Base-by-base conservation (phyloP, 805 yeast genomes). In the Saturnispora ahearnii region DNA sequence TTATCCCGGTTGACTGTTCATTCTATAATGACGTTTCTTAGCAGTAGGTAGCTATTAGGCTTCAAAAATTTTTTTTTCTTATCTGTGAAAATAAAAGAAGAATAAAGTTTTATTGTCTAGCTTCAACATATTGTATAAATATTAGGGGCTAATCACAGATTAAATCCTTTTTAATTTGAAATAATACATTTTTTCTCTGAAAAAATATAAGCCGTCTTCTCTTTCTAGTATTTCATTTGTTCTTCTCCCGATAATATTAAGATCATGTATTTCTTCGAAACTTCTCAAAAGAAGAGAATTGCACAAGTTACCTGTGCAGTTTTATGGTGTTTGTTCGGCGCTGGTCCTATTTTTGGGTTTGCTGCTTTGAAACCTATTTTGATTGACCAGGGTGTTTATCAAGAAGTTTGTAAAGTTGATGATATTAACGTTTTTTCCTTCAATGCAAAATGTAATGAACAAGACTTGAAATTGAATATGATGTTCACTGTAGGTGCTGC, bases 401-500 rank as follows among this genome's bases (percentile, higher is more conserved):
- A 70, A 52, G 57, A 62, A 21, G 56, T 59, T 1, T 77, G 82
- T 62, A 48, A 57, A 2, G 51, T 59, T 49, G 56, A 53, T 18
- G 48, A 52, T 13, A 42, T 52, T 28, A 50, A 54, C 8, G 55
- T 60, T 5, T 59, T 60, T n/a, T 63, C 60, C 9, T 55, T 59
- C 4, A 61, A 60, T 12, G 74, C 78, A 18, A 66, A 69, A 57
- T 77, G 82, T 59, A 66, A 76, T 9, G 63, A 64, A 22, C 82
- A 77, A 60, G 82, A 77, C 59, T 65, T 77, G 61, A 75, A 73
- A 56, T 66, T 77, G 57, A 77, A 77, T 58, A 64, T 77, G 76
- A 77, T 77, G 76, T 77, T 77, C 62, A 76, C 81, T 2, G 76
- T 73, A 3, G 82, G 74, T 49, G 82, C 82, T 10, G 78, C 74